A percentile compares a stretch with the other conserved stretches of the same genome.
These are phyloP conservation scores for Escovopsis sp. DNA, from an alignment of 2,329 filamentous ascomycete genomes.

Conservation along the genomic window DNA sequence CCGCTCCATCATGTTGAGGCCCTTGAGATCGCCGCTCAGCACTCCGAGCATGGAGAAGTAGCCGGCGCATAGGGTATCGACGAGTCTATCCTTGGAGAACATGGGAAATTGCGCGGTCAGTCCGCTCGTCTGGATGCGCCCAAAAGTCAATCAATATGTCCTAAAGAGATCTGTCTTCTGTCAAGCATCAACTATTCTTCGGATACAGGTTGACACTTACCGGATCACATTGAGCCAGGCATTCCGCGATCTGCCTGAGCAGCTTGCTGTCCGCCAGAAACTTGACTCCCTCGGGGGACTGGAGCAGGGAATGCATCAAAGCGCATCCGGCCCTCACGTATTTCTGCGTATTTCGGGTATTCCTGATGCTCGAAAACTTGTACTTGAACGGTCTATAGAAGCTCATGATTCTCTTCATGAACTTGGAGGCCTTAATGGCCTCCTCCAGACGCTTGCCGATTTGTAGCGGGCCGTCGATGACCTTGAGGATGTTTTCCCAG, in stretches of 20 bases:
- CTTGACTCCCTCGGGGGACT: conserved; percentile 69
- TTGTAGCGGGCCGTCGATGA: conserved; percentile 84
- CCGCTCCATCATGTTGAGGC: conserved; percentile 77
- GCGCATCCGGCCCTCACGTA: conserved; percentile 85
- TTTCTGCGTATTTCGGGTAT: conserved; percentile 83
- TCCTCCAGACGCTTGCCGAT: conserved; percentile 88
- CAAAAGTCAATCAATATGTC: neutral
- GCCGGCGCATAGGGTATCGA: conserved; percentile 76
- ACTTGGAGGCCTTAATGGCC: conserved; percentile 87
- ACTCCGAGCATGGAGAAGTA: conserved; percentile 90
- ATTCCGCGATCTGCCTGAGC: conserved; percentile 86
- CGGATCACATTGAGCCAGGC: conserved; percentile 84
- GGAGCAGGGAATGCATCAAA: conserved; percentile 71
- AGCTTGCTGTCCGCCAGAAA: conserved; percentile 88
- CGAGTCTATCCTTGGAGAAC: conserved; percentile 73
- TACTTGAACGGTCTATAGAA: conserved; percentile 97
- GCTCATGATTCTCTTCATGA: conserved; percentile 84
- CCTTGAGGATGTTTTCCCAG: conserved; percentile 80
- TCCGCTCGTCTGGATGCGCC: conserved; percentile 41
- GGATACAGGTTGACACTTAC: conserved; percentile 30
- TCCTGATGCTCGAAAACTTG: conserved; percentile 79
- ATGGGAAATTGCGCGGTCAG: conserved; percentile 72
- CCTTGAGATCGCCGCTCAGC: conserved; percentile 67
- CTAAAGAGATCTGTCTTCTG: no score
- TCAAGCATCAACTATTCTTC: no score